Base-by-base conservation (phyloP, 768 basidiomycete genomes). In the Auriscalpium vulgare region DNA sequence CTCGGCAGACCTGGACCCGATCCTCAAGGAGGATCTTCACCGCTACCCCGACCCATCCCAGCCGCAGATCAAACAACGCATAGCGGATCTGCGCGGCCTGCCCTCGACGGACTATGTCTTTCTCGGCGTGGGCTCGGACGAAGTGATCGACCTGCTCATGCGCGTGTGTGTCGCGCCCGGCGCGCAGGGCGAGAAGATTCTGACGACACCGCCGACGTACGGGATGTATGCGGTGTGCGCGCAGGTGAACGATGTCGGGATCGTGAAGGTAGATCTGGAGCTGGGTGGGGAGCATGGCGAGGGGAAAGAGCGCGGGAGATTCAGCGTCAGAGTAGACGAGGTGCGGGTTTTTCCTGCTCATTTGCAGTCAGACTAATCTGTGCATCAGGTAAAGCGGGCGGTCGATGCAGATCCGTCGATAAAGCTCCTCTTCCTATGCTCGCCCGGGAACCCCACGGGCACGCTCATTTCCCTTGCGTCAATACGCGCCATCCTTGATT, bases 171-270 rank as follows among this genome's bases (percentile, higher is more conserved):
- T 95, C 62, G 72, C 71, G 1, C 97, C 97, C 0, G 78, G 72
- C 0, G 81, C 70, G 1, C 77, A 72, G 53, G 54, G 52, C 4
- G 95, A 98, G 63, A 88, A 85, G 67, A 87, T 97, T 37, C 69
- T 98, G 66, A 87, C 82, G 37, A 91, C 89, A 1, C 95, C 95
- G 1, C 97, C 97, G 5, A 97, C 97, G 11, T 98, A 98, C 67
- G 97, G 95, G 16, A 99, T 98, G 95, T 97, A 98, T 71, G 69
- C 79, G 11, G 95, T 98, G 1, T 93, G 88, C 57, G 97, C 95
- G 10, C 88, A 97, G 65, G 85, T 97, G 47, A 99, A 99, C 67
- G 97, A 99, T 67, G 76, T 95, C 14, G 87, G 81, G 0, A 72
- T 95, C 4, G 81, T 93, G 47, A 85, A 86, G 65, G 83, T 89